Evolutionary conservation across 495 filamentous ascomycete species (phyloP).

Genomic region (Thozetella sp.): DNA sequence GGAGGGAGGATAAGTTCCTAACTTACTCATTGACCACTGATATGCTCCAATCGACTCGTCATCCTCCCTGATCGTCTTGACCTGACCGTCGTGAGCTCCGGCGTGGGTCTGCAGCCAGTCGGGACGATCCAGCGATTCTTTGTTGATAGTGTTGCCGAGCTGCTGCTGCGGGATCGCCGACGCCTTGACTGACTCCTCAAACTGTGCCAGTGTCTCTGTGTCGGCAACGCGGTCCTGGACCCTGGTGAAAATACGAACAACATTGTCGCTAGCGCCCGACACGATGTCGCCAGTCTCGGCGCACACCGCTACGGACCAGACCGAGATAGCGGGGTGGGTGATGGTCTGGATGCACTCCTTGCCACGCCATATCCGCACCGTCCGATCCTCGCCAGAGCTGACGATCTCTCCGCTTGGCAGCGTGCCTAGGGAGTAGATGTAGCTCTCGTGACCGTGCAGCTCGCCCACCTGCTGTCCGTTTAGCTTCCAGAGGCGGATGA

Average conservation of each 20-base stretch:
- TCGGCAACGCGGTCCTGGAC: conserved; percentile 69
- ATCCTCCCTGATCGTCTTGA: conserved; percentile 83
- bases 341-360: conserved; percentile 90
- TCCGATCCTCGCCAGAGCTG: conserved; percentile 92
- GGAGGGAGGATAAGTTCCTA: background rate
- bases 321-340: conserved; percentile 94
- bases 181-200: conserved; percentile 77
- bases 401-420: conserved; percentile 85
- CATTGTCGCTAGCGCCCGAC: conserved; percentile 86
- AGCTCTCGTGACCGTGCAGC: conserved; percentile 88
- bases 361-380: conserved; percentile 83
- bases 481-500: conserved; percentile 83
- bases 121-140: conserved; percentile 83
- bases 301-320: conserved; percentile 89
- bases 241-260: conserved; percentile 84
- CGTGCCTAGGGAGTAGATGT: conserved; percentile 84
- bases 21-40: conserved; percentile 67
- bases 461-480: conserved; percentile 72
- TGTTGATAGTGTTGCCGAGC: conserved; percentile 71
- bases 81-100: conserved; percentile 91
- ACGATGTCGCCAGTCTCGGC: conserved; percentile 86
- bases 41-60: conserved; percentile 80
- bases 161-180: conserved; percentile 88
- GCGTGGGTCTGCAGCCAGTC: conserved; percentile 79
- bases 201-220: conserved; percentile 56